Evolutionary conservation across 176 grass and related monocot species (phyloP), one percentile per base, ranked within the genome.

Genomic region (Coix lacrymajobi): DNA sequence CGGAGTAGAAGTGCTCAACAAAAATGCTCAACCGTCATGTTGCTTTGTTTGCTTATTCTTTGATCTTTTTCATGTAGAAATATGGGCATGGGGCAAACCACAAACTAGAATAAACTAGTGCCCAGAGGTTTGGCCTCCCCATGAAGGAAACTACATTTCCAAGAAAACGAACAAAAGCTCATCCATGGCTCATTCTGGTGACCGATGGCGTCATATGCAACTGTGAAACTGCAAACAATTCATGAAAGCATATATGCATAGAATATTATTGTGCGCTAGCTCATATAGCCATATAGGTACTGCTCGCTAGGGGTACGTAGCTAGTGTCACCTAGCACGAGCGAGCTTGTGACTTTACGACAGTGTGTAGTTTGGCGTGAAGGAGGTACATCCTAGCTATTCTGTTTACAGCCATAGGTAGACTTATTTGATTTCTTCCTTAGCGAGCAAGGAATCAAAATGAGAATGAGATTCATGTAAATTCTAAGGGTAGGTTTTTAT

Each of bases 11-110:
- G 33, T 33, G 33, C 33, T 33, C 33, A 33, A 33, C 33, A 33
- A 33, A 33, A 33, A 33, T 33, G 33, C 33, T 4, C 33, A 33
- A 2, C 3, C 4, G 33, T 33, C 33, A 33, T 33, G 33, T 33
- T 33, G 33, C 33, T 17, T 8, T 66, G 28, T 1, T 48, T 65
- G 41, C 5, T 54, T 75, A 20, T 74, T 57, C 40, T 28, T 24
- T 44, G n/a, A n/a, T 24, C 65, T 24, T 10, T 24, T 24, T 80
- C 43, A 57, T 41, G 65, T 71, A 33, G 77, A 36, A 86, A 15
- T 41, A 43, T 86, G 84, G 84, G 57, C n/a, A 48, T 85, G 83
- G 75, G 51, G 25, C 65, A 71, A 79, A 71, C 83, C 28, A 39
- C 64, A 71, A 79, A 75, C 22, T 38, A 43, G 11, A 70, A 43